Percentiles rank a stretch among this genome's conserved stretches.
Conservation (phyloP, 2,329 filamentous ascomycete species). For the Truncatella angustata region DNA sequence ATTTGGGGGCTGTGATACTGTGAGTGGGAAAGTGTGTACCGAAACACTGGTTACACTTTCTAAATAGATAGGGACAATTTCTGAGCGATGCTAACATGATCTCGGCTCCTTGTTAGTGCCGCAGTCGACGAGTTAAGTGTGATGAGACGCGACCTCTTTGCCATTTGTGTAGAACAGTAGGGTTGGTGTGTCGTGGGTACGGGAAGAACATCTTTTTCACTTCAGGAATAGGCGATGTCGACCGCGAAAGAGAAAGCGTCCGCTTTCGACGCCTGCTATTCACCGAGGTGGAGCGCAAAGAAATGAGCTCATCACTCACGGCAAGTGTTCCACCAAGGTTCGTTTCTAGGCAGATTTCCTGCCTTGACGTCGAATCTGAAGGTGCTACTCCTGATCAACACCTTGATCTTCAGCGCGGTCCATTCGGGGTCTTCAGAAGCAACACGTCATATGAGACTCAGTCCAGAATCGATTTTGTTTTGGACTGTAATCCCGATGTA, state of each 20-base stretch:
- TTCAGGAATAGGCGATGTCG: slow-evolving; percentile 16
- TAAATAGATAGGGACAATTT: background rate
- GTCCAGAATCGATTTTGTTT: background rate
- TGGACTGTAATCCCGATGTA: background rate
- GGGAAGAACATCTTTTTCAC: slow-evolving; percentile 35
- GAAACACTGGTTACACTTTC: background rate
- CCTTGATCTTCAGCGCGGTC: slow-evolving; percentile 11
- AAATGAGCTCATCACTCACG: slow-evolving; percentile 33
- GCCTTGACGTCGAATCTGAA: slow-evolving; percentile 30
- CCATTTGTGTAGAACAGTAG: slow-evolving; percentile 25
- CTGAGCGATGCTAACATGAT: background rate
- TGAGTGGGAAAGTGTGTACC: too few relatives aligned
- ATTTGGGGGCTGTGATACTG: slow-evolving; percentile 3
- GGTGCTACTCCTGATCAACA: slow-evolving; percentile 1
- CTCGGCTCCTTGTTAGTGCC: slow-evolving; percentile 24
- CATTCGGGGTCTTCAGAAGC: slow-evolving; percentile 13
- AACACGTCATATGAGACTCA: background rate
- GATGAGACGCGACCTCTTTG: slow-evolving; percentile 34
- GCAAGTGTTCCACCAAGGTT: slow-evolving; percentile 23
- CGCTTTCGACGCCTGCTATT: slow-evolving; percentile 36
- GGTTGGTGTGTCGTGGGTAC: slow-evolving; percentile 31
- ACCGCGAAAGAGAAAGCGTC: slow-evolving; percentile 12
- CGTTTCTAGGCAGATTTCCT: slow-evolving; percentile 15
- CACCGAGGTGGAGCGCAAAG: slow-evolving; percentile 31
- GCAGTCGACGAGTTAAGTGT: slow-evolving; percentile 35